Evolutionary conservation across 2,329 filamentous ascomycete genomes (phyloP), one percentile per base, ranked within the genome.

Genomic region (Podosphaera leucotricha): DNA sequence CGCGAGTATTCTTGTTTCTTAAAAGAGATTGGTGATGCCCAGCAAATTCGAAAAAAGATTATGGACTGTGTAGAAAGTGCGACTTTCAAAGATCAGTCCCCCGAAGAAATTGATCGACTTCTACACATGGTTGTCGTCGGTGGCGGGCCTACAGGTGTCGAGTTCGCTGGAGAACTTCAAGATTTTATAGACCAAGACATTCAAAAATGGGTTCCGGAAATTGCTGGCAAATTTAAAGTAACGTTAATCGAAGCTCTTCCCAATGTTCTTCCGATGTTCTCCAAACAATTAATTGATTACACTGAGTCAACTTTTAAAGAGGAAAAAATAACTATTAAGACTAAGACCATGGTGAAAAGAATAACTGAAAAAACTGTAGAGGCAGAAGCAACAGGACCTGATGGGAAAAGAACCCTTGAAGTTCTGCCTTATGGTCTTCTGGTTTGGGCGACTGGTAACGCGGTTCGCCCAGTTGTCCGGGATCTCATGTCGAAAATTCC

Each of bases 31-130:
- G 76, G 72, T 52, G 92, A 98, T 61, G 90, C 90, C 46, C 90
- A 98, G 65, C 74, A 75, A 58, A 98, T 98, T 60, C 84, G 90
- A 59, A 94, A 87, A 71, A 85, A 84, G 64, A 94, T 98, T 64
- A 98, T 98, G 90, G 90, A 98, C 67, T 98, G 90, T 62, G 86
- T 93, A 54, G 90, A 98, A 67, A 94, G 87, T 30, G 90, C 90
- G 43, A 87, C 84, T 49, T 94, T 98, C 78, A 95, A 95, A 73
- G 87, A 85, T 59, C 90, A 98, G 66, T 70, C 73, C 33, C 66
- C 72, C 15, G 83, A 90, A 52, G 92, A 98, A 65, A 68, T 92
- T 59, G 79, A 92, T 67, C 84, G 90, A 53, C 75, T 98, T 55
- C 72, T 98, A 61, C 87, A 95, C 71, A 95, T 95, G 86, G 90